These are phyloP conservation scores for Coccomyxa sp. DNA, from an alignment of 139 green algal species.

Conservation along the genomic window DNA sequence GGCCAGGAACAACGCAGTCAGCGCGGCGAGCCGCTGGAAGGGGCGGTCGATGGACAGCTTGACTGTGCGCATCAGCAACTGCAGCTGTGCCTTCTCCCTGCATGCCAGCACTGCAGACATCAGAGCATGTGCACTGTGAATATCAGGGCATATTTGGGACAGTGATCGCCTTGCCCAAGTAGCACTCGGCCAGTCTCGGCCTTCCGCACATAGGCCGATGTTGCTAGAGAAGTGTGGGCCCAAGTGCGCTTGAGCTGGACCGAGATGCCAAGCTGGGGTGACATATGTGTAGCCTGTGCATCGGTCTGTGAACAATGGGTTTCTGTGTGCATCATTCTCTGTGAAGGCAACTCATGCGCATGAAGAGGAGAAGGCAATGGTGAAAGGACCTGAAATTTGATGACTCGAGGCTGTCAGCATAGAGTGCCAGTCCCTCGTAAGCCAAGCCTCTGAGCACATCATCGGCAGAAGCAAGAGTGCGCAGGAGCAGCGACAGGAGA, in stretches of 20 bases:
- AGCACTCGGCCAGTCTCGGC: too few species aligned
- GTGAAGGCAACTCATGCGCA: too few species aligned
- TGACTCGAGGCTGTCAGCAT: not conserved
- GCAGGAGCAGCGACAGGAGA: conserved; percentile 46
- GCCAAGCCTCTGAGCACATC: conserved; percentile 13
- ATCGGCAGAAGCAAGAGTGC: conserved; percentile 39
- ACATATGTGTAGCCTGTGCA: too few species aligned
- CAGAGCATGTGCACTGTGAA: not conserved
- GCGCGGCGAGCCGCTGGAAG: conserved; percentile 46
- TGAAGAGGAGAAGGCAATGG: too few species aligned
- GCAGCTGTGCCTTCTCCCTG: conserved; percentile 16
- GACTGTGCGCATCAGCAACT: conserved; percentile 44
- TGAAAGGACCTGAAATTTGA: not conserved
- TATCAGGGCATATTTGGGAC: too few species aligned
- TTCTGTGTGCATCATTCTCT: too few species aligned
- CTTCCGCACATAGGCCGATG: too few species aligned
- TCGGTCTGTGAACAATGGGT: too few species aligned
- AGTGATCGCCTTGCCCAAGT: too few species aligned
- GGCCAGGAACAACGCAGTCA: conserved; percentile 43
- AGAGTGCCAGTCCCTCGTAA: conserved; percentile 22
- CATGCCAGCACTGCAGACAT: not conserved
- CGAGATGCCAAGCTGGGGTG: too few species aligned
- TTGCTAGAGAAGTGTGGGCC: too few species aligned
- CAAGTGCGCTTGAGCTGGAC: too few species aligned
- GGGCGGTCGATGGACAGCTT: conserved; percentile 26